Conservation (phyloP, 306 rosid species). For the Quercus robur region DNA sequence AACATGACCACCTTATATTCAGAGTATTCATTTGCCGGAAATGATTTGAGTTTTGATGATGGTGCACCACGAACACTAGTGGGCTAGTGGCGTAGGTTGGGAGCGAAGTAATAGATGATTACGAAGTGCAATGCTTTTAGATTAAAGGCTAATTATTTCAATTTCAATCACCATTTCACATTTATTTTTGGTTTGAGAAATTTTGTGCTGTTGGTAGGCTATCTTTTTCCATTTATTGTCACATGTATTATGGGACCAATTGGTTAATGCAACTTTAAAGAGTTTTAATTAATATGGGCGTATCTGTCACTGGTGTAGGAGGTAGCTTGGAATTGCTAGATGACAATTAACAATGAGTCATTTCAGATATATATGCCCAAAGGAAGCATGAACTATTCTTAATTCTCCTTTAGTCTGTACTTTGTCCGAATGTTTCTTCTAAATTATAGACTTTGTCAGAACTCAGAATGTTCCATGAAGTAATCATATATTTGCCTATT, state of each 20-base stretch:
- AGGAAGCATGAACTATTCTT: neutral
- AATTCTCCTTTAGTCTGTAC: neutral
- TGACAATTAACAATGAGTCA: neutral
- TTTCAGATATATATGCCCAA: no score
- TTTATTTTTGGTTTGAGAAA: neutral
- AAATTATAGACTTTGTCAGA: no score
- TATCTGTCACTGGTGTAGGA: neutral
- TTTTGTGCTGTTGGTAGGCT: no score
- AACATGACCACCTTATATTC: neutral
- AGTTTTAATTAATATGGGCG: neutral
- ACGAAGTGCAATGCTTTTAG: neutral
- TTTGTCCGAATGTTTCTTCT: no score
- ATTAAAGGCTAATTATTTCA: neutral
- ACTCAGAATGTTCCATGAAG: no score
- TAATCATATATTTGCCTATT: neutral
- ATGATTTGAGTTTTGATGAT: neutral
- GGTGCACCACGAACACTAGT: neutral
- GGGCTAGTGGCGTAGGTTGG: conserved; percentile 17
- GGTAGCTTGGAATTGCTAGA: neutral
- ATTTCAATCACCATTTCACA: conserved; percentile 4
- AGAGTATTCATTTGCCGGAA: neutral
- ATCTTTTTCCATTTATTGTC: neutral
- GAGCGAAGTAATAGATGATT: conserved; percentile 23
- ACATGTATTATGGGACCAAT: neutral
- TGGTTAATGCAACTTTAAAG: neutral